phyloP scores from a whole-genome alignment of 2,329 filamentous ascomycete species.

The Aspergillus luchuensis region DNA sequence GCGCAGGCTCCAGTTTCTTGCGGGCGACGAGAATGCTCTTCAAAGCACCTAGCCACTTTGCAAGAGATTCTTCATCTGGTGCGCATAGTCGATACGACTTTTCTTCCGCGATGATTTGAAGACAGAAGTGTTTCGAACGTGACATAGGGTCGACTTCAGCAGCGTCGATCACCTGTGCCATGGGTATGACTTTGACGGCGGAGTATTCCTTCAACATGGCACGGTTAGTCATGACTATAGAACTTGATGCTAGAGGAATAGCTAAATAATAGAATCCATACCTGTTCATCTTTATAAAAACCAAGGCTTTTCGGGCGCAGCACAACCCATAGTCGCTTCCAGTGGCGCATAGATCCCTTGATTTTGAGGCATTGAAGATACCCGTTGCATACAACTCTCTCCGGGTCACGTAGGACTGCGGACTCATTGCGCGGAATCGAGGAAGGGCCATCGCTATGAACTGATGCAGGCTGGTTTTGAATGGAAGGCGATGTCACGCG shows the following conservation, averaged over 20 bases:
- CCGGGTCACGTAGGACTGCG: constrained; percentile 65
- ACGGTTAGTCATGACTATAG: neutral
- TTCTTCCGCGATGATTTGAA: constrained; percentile 93
- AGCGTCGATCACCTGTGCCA: constrained; percentile 79
- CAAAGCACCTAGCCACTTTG: constrained; percentile 84
- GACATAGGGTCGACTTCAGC: constrained; percentile 90
- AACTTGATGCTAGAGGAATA: neutral
- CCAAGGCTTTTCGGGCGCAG: constrained; percentile 81
- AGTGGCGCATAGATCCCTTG: constrained; percentile 78
- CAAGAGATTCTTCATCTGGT: constrained; percentile 75
- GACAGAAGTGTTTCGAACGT: constrained; percentile 78
- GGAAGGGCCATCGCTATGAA: constrained; percentile 34
- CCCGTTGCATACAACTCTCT: constrained; percentile 91
- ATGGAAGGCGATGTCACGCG: constrained; percentile 31
- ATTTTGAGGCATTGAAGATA: constrained; percentile 83
- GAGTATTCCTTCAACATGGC: constrained; percentile 69
- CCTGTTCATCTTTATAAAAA: constrained; percentile 84
- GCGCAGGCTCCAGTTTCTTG: constrained; percentile 34
- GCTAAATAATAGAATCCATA: constrained; percentile 11
- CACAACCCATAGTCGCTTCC: constrained; percentile 94
- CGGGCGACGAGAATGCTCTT: constrained; percentile 64
- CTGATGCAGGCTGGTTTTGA: constrained; percentile 31
- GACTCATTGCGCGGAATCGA: constrained; percentile 54
- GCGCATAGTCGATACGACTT: constrained; percentile 79
- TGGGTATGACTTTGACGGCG: constrained; percentile 76